Evolutionary conservation across 768 basidiomycete species (phyloP).

Genomic region (Bullera alba): DNA sequence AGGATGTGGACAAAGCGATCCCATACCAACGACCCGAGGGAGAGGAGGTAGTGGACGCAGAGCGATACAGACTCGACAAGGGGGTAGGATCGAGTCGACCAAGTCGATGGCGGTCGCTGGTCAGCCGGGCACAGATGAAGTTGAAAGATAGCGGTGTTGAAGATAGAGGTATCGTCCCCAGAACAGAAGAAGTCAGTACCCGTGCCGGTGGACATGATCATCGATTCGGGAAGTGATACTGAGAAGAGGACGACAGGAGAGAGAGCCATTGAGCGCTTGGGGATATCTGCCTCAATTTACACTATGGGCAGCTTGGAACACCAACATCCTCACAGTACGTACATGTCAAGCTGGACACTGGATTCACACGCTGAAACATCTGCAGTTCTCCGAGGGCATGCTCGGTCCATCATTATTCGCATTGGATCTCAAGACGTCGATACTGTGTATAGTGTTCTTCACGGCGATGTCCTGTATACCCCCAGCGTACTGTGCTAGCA

Average conservation of each 20-base stretch:
- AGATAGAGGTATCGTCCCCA: constrained; percentile 37
- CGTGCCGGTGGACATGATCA: neutral
- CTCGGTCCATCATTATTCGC: constrained; percentile 29
- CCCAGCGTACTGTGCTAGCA: constrained; percentile 10
- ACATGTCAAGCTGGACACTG: neutral
- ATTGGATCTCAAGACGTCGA: constrained; percentile 16
- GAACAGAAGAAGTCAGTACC: constrained; percentile 32
- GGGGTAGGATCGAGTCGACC: too few relatives aligned
- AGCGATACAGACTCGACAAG: too few relatives aligned
- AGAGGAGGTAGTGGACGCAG: too few relatives aligned
- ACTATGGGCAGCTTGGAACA: constrained; percentile 39
- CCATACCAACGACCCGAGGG: too few relatives aligned
- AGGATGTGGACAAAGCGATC: too few relatives aligned
- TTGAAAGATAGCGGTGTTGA: constrained; percentile 33
- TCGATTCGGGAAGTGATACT: neutral
- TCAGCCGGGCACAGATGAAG: too few relatives aligned
- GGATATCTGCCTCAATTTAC: constrained; percentile 38
- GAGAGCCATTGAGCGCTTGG: constrained; percentile 32
- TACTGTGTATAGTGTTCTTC: constrained; percentile 26
- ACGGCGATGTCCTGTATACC: constrained; percentile 14
- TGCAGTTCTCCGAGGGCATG: constrained; percentile 30
- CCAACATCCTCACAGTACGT: constrained; percentile 38
- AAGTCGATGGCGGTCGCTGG: too few relatives aligned
- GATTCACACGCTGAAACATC: neutral
- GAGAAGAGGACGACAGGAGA: constrained; percentile 22